Conservation (phyloP, 371 early-diverging fungal species). For the Haplosporangium sp. region DNA sequence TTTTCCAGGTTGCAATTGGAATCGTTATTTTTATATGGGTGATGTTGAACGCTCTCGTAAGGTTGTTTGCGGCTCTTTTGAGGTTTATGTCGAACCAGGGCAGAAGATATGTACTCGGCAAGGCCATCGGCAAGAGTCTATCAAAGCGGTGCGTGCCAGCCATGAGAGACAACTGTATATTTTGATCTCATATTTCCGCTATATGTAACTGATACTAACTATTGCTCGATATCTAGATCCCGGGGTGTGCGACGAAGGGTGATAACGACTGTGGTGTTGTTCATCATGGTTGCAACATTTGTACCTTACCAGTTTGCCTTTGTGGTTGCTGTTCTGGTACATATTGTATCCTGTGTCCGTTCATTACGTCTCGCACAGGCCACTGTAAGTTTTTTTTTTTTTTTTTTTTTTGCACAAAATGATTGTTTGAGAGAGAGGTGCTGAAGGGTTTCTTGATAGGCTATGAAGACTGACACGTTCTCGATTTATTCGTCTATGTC, state of each 20-base stretch:
- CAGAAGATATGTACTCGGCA: conserved; percentile 36
- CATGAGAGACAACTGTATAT: not conserved
- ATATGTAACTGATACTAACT: not conserved
- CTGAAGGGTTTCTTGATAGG: not conserved
- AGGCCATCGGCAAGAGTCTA: conserved; percentile 34
- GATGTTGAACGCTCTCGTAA: conserved; percentile 45
- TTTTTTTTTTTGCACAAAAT: not conserved
- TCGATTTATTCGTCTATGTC: not conserved
- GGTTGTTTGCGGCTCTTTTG: conserved; percentile 22
- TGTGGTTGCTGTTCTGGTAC: conserved; percentile 79
- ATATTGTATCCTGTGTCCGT: conserved; percentile 73
- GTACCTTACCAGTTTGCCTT: conserved; percentile 89
- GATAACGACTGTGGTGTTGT: conserved; percentile 66
- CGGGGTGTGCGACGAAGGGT: conserved; percentile 63
- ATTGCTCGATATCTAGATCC: conserved; percentile 20
- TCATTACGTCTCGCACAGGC: conserved; percentile 59
- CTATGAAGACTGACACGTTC: not conserved
- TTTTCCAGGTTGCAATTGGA: conserved; percentile 64
- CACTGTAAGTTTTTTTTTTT: conserved; percentile 46
- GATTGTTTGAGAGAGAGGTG: too few species aligned
- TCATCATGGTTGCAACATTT: conserved; percentile 77
- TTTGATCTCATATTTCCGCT: not conserved
- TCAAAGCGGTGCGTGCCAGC: conserved; percentile 42
- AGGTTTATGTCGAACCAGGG: conserved; percentile 36
- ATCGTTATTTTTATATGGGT: conserved; percentile 65